phyloP scores from a whole-genome alignment of 164 flowering plant genomes.

The Aristolochia californica region DNA sequence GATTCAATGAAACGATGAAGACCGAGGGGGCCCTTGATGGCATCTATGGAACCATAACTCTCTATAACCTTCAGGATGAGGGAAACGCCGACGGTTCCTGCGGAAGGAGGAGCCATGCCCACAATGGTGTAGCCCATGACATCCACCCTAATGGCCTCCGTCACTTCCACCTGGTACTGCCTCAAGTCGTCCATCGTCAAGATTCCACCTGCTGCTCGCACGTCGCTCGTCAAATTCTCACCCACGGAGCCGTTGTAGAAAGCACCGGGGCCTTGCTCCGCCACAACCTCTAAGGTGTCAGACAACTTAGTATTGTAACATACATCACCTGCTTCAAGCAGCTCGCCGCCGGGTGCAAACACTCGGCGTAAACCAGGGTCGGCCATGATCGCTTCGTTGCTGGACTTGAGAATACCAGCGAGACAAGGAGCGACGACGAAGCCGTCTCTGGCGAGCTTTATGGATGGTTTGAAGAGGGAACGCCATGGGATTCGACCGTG shows the following conservation, averaged over 20 bases:
- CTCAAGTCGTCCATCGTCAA: slow-evolving; percentile 81
- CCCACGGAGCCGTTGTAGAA: slow-evolving; percentile 72
- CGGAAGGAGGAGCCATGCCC: slow-evolving; percentile 98
- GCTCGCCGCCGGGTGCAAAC: slow-evolving; percentile 61
- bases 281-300: slow-evolving; percentile 42
- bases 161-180: slow-evolving; percentile 53
- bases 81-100: slow-evolving; percentile 78
- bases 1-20: slow-evolving; percentile 82
- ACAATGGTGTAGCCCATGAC: slow-evolving; percentile 58
- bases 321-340: slow-evolving; percentile 56
- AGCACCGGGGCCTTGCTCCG: slow-evolving; percentile 68
- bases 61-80: slow-evolving; percentile 61
- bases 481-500: slow-evolving; percentile 76
- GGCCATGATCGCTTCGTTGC: slow-evolving; percentile 19
- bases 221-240: slow-evolving; percentile 63
- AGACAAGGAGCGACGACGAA: slow-evolving; percentile 51
- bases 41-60: slow-evolving; percentile 48
- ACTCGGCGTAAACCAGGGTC: slow-evolving; percentile 65
- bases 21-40: slow-evolving; percentile 51
- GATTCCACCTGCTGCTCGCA: slow-evolving; percentile 73
- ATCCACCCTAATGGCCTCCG: slow-evolving; percentile 50
- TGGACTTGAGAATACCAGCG: slow-evolving; percentile 12
- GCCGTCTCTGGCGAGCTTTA: slow-evolving; percentile 69
- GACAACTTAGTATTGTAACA: slow-evolving; percentile 71
- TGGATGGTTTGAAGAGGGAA: slow-evolving; percentile 60